phyloP scores from a whole-genome alignment of 805 yeast species.

The Torulaspora indica region DNA sequence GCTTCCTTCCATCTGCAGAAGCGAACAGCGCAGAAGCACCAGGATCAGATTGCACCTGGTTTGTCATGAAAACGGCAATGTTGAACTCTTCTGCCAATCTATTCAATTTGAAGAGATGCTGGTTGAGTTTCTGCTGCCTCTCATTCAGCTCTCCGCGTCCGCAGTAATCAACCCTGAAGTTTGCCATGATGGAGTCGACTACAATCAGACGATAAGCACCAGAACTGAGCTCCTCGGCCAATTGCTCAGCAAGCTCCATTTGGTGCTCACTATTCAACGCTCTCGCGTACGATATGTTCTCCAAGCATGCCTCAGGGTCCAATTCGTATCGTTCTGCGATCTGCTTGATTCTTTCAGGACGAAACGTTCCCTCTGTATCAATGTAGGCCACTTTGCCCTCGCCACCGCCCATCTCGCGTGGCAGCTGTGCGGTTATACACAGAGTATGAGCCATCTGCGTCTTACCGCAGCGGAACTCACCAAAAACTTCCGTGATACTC shows the following conservation, averaged over 20 bases:
- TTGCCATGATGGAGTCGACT: constrained; percentile 74
- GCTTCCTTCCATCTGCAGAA: constrained; percentile 77
- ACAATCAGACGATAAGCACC: constrained; percentile 58
- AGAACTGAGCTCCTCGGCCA: constrained; percentile 62
- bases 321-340: constrained; percentile 67
- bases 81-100: constrained; percentile 75
- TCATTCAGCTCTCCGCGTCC: constrained; percentile 77
- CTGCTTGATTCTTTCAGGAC: constrained; percentile 61
- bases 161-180: constrained; percentile 70
- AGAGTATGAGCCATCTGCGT: constrained; percentile 78
- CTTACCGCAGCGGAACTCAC: constrained; percentile 77
- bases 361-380: constrained; percentile 77
- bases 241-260: constrained; percentile 61
- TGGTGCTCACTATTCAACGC: constrained; percentile 79
- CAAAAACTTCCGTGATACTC: constrained; percentile 73
- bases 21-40: constrained; percentile 78
- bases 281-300: constrained; percentile 68
- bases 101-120: constrained; percentile 47
- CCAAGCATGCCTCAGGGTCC: constrained; percentile 64
- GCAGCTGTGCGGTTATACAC: constrained; percentile 71
- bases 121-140: constrained; percentile 65
- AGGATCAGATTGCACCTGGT: constrained; percentile 80
- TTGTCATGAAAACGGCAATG: constrained; percentile 67
- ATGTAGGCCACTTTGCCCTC: constrained; percentile 77
- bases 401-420: constrained; percentile 67